These are phyloP conservation scores for Rhodotorula sp. DNA, from an alignment of 1,284 basidiomycete genomes.

Conservation along the genomic window DNA sequence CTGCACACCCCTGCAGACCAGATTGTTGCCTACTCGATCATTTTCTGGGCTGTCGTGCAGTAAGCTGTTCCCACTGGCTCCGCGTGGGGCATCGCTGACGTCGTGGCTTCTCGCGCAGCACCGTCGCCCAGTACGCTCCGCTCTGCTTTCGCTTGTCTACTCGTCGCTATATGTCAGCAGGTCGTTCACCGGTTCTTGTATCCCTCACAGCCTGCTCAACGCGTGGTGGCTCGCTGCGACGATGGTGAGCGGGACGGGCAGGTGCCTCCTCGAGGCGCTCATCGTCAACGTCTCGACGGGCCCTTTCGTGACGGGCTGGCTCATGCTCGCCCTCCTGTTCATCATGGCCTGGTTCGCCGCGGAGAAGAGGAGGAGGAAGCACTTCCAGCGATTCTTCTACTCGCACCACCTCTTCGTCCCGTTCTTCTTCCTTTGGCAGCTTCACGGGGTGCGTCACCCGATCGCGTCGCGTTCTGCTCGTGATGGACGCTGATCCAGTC, in stretches of 20 bases:
- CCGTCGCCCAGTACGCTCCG: slow-evolving; percentile 13
- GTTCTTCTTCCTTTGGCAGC: slow-evolving; percentile 87
- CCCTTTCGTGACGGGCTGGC: slow-evolving; percentile 88
- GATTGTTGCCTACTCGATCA: slow-evolving; percentile 81
- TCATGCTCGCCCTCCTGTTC: slow-evolving; percentile 72
- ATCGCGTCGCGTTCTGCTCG: neutral
- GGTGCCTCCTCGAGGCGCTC: slow-evolving; percentile 64
- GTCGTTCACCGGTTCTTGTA: neutral
- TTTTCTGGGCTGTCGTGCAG: slow-evolving; percentile 70
- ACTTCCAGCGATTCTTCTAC: slow-evolving; percentile 74
- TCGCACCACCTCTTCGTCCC: slow-evolving; percentile 67
- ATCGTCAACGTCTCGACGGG: slow-evolving; percentile 76
- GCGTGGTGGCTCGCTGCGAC: slow-evolving; percentile 14
- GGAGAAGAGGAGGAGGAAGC: slow-evolving; percentile 70
- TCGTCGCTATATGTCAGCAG: neutral
- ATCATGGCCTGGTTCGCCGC: slow-evolving; percentile 79
- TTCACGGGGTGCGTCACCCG: slow-evolving; percentile 69
- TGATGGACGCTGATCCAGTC: fast-evolving
- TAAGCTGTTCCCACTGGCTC: slow-evolving; percentile 55
- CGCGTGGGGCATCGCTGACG: neutral
- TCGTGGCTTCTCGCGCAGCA: slow-evolving; percentile 26
- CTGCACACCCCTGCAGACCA: slow-evolving; percentile 58
- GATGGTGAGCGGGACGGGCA: slow-evolving; percentile 57
- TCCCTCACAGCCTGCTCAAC: slow-evolving; percentile 16
- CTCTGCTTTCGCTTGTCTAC: neutral